Evolutionary conservation across 768 basidiomycete genomes (phyloP), one percentile per base, ranked within the genome.

Genomic region (Lepiota subincarnata): DNA sequence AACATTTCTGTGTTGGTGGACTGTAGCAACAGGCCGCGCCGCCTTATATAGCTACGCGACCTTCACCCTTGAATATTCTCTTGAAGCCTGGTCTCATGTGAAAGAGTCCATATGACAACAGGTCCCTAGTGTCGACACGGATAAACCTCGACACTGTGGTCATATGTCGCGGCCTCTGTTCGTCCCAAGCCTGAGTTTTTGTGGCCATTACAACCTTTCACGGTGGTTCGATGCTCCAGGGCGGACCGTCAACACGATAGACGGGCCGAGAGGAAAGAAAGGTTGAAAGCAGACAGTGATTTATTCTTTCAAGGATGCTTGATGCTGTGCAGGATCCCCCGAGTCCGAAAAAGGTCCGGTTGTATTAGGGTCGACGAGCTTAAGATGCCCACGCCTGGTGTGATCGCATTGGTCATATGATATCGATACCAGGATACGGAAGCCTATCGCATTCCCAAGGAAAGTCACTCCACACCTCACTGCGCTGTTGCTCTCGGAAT

Each of bases 71-170:
- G 31, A 18, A 28, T 42, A n/a, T 34, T 11, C 28, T 31, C 31
- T 31, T 35, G 26, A 22, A 47, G 16, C 31, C 19, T 18, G 12
- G 35, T 34, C 18, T 18, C 34, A 19, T 34, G n/a, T 14, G 10
- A 8, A 31, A 16, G 19, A 31, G 31, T 31, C 31, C 31, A n/a
- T 8, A 34, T 35, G 45, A 35, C 20, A 20, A 6, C 24, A 19
- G 12, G 8, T 19, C 6, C 4, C 13, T 4, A 37, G 34, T 8
- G 24, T 45, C n/a, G 24, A n/a, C 6, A 16, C 52, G 52, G 52
- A 46, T 11, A 53, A 53, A 53, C 39, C n/a, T 42, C 40, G 40
- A 51, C 12, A 10, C n/a, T 6, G 36, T 28, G 37, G 37, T 53
- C 52, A 47, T 53, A 53, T 53, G 52, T 13, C 24, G 43, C 19